Evolutionary conservation across 441 rosid species (phyloP).

Genomic region (Populus hybrid): DNA sequence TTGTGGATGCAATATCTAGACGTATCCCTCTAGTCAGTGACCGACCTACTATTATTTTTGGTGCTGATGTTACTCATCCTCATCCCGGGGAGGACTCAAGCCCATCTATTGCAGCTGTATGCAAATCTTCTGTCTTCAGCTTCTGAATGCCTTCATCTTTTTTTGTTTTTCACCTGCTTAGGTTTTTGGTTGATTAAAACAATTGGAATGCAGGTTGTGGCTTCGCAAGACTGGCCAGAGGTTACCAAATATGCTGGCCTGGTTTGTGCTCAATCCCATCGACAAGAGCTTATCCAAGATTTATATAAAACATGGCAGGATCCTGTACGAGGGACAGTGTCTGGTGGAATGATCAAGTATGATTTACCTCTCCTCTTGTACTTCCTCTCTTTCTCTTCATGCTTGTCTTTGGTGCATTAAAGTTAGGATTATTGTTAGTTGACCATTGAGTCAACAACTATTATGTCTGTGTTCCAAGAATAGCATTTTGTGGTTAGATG

Average conservation of each 20-base stretch:
- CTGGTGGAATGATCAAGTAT: constrained; percentile 89
- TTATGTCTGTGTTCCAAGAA: neutral
- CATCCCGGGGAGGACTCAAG: constrained; percentile 1
- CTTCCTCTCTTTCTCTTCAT: neutral
- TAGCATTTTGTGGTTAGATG: neutral
- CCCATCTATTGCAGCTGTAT: constrained; percentile 1
- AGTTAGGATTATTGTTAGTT: neutral
- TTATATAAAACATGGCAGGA: constrained; percentile 85
- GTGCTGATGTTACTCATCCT: constrained; percentile 70
- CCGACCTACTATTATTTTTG: constrained; percentile 17
- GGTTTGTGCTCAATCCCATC: constrained; percentile 87
- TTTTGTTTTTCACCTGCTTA: neutral
- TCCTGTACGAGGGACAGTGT: constrained; percentile 75
- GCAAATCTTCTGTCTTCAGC: neutral
- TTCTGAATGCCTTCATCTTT: neutral
- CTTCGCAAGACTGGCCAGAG: constrained; percentile 94
- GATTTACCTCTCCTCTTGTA: neutral
- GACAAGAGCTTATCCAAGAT: constrained; percentile 87
- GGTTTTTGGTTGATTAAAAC: neutral
- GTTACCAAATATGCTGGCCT: constrained; percentile 84
- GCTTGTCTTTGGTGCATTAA: neutral
- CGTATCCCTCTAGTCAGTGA: constrained; percentile 1
- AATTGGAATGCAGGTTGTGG: constrained; percentile 70
- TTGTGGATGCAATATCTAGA: neutral
- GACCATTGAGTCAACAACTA: neutral